A percentile compares a stretch with the other conserved stretches of the same genome.
Conservation (phyloP, 2,329 filamentous ascomycete species). For the Colletotrichum sp. region DNA sequence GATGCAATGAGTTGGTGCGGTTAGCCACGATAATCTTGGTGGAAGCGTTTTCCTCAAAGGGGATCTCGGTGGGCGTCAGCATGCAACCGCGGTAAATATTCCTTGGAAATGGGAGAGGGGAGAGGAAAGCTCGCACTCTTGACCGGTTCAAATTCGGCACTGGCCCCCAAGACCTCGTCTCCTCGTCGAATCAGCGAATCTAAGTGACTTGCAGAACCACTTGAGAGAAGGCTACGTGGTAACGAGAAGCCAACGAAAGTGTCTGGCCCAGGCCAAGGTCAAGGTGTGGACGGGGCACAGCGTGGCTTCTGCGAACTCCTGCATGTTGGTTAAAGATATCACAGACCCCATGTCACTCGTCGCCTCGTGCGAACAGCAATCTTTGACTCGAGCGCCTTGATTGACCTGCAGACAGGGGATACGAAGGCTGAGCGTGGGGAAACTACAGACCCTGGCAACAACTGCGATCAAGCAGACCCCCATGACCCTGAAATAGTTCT, state of each 20-base stretch:
- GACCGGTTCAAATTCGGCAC: neutral
- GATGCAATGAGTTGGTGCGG: neutral
- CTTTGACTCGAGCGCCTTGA: neutral
- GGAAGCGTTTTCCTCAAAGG: neutral
- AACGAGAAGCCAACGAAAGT: neutral
- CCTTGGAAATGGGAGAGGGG: accelerated
- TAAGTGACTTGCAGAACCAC: neutral
- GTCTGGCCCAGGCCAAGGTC: neutral
- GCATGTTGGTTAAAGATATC: neutral
- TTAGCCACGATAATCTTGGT: neutral
- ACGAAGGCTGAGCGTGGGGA: neutral
- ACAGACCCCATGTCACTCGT: neutral
- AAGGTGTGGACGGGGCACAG: neutral
- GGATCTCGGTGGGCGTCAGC: neutral
- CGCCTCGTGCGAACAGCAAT: neutral
- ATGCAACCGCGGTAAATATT: neutral
- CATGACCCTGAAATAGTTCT: neutral
- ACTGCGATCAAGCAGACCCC: neutral
- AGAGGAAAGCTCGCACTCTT: neutral
- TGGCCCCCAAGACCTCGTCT: neutral
- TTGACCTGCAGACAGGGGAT: neutral
- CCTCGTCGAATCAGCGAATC: neutral
- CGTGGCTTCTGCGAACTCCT: neutral
- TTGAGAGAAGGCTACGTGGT: neutral
- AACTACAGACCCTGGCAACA: neutral